Conservation (phyloP, 2,329 filamentous ascomycete species). For the Esteya vermicola region DNA sequence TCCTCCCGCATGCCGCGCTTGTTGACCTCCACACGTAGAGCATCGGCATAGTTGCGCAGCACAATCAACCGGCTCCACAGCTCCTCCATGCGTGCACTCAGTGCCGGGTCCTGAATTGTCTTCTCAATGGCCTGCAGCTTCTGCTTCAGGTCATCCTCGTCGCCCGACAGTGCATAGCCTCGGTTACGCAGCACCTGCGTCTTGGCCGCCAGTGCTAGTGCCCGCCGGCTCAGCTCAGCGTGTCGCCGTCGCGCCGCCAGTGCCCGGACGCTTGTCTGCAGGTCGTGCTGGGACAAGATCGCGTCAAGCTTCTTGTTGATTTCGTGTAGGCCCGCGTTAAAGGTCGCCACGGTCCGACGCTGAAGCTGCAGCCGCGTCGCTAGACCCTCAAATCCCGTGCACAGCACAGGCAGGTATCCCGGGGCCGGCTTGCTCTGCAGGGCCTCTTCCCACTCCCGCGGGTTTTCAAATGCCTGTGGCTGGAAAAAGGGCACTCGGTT, state of each 20-base stretch:
- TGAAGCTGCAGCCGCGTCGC: conserved; percentile 61
- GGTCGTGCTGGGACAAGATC: conserved; percentile 62
- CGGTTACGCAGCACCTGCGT: conserved; percentile 70
- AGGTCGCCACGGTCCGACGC: conserved; percentile 51
- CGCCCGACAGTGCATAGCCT: conserved; percentile 65
- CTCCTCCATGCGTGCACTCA: conserved; percentile 66
- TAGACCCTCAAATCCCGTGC: conserved; percentile 57
- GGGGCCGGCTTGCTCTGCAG: conserved; percentile 64
- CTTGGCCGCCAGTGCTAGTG: conserved; percentile 60
- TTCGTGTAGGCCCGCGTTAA: conserved; percentile 61
- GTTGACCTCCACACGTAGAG: conserved; percentile 60
- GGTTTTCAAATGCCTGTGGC: conserved; percentile 55
- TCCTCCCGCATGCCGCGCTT: conserved; percentile 43
- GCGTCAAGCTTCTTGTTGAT: conserved; percentile 62
- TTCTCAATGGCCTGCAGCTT: conserved; percentile 57
- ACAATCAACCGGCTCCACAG: conserved; percentile 72
- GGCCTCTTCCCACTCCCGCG: conserved; percentile 72
- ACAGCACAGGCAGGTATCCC: conserved; percentile 64
- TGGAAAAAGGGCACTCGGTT: conserved; percentile 63
- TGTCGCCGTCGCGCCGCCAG: conserved; percentile 61
- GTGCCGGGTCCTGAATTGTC: conserved; percentile 57
- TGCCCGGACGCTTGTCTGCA: conserved; percentile 60
- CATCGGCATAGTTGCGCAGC: conserved; percentile 56
- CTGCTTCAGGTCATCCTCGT: conserved; percentile 65
- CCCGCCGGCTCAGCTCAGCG: conserved; percentile 56